These are phyloP conservation scores for Fomitopsis betulina DNA, from an alignment of 1,284 basidiomycete genomes.

Conservation along the genomic window DNA sequence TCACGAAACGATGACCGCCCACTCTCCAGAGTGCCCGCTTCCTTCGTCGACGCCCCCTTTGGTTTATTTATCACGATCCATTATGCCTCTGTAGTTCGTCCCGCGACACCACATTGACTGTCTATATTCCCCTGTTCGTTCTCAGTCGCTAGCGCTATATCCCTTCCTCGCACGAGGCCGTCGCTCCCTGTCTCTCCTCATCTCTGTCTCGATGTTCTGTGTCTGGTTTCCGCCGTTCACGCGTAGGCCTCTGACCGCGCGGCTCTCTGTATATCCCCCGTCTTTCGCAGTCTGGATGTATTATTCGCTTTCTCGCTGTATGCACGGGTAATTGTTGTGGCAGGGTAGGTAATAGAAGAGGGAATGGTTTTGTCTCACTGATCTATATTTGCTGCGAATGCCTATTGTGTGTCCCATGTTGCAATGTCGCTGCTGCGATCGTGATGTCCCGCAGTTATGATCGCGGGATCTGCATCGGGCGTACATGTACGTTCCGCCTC, in stretches of 20 bases:
- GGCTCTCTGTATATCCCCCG: neutral
- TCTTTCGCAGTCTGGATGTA: neutral
- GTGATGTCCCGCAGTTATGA: too few relatives aligned
- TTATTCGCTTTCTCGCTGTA: neutral
- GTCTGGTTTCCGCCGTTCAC: neutral
- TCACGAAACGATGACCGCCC: constrained; percentile 67
- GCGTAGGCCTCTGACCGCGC: neutral
- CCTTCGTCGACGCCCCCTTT: constrained; percentile 5
- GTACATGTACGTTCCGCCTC: too few relatives aligned
- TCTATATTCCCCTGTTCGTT: neutral
- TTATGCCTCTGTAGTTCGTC: constrained; percentile 6
- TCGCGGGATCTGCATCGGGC: too few relatives aligned
- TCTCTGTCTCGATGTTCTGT: neutral
- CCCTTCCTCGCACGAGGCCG: neutral
- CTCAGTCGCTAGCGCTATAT: neutral
- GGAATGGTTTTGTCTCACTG: neutral
- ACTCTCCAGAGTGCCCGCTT: neutral
- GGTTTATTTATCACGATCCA: constrained; percentile 13
- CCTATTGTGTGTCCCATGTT: too few relatives aligned
- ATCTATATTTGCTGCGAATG: neutral
- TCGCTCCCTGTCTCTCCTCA: neutral
- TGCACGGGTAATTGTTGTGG: neutral
- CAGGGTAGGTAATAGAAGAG: neutral
- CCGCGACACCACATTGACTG: neutral
- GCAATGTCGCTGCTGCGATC: too few relatives aligned